Evolutionary conservation across 331 rosid species (phyloP).

Genomic region (Prunus yedoensis): DNA sequence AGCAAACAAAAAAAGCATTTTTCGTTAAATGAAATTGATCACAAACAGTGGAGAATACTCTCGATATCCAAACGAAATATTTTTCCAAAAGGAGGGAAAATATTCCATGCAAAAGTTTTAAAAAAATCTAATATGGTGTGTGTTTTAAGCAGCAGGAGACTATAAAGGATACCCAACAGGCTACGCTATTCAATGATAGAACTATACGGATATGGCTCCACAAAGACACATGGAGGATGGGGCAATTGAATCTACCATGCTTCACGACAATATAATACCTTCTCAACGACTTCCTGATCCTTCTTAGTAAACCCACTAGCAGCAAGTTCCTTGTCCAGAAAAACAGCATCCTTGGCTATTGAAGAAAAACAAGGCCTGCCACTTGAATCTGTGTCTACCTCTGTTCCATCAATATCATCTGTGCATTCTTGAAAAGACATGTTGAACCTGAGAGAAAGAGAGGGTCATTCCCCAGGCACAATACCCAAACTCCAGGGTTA

Average conservation of each 20-base stretch:
- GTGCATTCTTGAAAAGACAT: slow-evolving; percentile 55
- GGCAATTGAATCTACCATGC: not conserved
- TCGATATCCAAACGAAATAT: not conserved
- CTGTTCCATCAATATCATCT: slow-evolving; percentile 54
- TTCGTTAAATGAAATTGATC: not conserved
- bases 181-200: not conserved
- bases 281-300: slow-evolving; percentile 66
- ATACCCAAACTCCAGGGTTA: too few relatives aligned
- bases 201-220: not conserved
- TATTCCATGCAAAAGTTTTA: not conserved
- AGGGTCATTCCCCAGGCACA: not conserved
- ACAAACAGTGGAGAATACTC: not conserved
- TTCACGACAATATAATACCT: slow-evolving; percentile 36
- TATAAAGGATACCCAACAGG: not conserved
- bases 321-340: slow-evolving; percentile 80
- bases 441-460: slow-evolving; percentile 51
- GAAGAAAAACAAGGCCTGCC: slow-evolving; percentile 59
- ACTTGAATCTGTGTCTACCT: slow-evolving; percentile 44
- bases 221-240: not conserved
- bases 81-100: not conserved
- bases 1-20: not conserved
- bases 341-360: slow-evolving; percentile 62
- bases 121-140: not conserved
- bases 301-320: slow-evolving; percentile 87
- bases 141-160: not conserved